Base-by-base conservation (phyloP, 2,329 filamentous ascomycete species). In the Penicillium glabrum region DNA sequence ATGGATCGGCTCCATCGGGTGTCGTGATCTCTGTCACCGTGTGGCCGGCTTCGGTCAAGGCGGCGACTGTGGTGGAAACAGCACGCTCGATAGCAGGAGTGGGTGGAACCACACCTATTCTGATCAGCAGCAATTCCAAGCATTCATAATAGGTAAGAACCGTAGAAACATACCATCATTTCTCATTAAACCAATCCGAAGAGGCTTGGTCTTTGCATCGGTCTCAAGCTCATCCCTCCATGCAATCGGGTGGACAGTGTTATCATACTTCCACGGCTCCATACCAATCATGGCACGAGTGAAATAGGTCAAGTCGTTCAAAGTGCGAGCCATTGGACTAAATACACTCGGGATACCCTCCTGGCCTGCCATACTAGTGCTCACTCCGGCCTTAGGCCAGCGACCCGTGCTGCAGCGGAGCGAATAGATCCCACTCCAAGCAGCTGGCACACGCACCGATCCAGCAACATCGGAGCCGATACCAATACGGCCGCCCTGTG, bases 391-490 rank as follows among this genome's bases (percentile, higher is more conserved):
- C 73, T 96, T 96, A 1, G 91, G 91, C 91, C 93, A 97, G 48
- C 93, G 83, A 1, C 93, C 93, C 1, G 90, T 96, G 3, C 90
- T 93, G 76, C 93, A 96, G 35, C 90, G 86, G 24, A 97, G 77
- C 19, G 89, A 89, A 74, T 96, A 97, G 71, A 93, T 91, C 9
- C 93, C 93, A 2, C 89, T 89, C 78, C 92, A 97, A 66, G 96
- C 91, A 5, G 93, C 93, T 0, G 93, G 93, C 2, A 85, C 88
- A 51, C 93, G 84, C 5, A 97, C 92, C 16, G 90, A 95, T 29
- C 93, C 93, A 14, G 92, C 93, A 16, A 97, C 92, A 73, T 96
- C 93, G 47, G 89, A 93, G 10, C 93, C 93, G 63, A 97, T 89
- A 41, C 93, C 93, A 58, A 97, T 96, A 39, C 92, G 83, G 46